Evolutionary conservation across 371 early-diverging fungal genomes (phyloP).

Genomic region (Rhizopus arrhizus): DNA sequence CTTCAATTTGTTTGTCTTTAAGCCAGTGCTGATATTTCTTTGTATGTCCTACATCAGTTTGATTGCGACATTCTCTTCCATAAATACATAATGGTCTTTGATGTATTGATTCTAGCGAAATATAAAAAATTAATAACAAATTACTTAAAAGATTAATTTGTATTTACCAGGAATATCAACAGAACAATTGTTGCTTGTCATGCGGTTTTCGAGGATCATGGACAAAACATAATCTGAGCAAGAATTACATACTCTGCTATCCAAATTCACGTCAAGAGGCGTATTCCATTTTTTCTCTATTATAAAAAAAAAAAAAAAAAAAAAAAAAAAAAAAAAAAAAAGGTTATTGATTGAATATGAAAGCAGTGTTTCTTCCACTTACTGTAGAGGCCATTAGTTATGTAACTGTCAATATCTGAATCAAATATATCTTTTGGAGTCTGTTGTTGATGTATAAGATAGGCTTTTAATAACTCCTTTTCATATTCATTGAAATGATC

Average conservation of each 20-base stretch:
- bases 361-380: conserved; percentile 22
- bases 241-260: conserved; percentile 38
- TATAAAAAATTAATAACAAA: background rate
- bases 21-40: conserved; percentile 50
- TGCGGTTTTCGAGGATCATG: conserved; percentile 32
- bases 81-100: conserved; percentile 37
- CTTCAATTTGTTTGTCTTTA: conserved; percentile 3
- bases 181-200: conserved; percentile 8
- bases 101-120: conserved; percentile 9
- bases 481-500: conserved; percentile 32
- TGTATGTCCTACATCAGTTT: conserved; percentile 37
- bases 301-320: background rate
- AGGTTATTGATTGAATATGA: background rate
- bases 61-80: conserved; percentile 48
- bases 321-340: background rate
- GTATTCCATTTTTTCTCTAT: conserved; percentile 41
- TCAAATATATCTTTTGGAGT: conserved; percentile 30
- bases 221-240: conserved; percentile 37
- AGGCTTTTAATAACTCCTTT: conserved; percentile 26
- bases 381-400: conserved; percentile 29
- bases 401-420: conserved; percentile 24
- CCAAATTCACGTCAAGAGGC: conserved; percentile 26
- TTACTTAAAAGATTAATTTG: background rate
- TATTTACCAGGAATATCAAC: conserved; percentile 23
- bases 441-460: conserved; percentile 21